Evolutionary conservation across 2,329 filamentous ascomycete genomes (phyloP).

Genomic region (Cladosporium cucumerinum): DNA sequence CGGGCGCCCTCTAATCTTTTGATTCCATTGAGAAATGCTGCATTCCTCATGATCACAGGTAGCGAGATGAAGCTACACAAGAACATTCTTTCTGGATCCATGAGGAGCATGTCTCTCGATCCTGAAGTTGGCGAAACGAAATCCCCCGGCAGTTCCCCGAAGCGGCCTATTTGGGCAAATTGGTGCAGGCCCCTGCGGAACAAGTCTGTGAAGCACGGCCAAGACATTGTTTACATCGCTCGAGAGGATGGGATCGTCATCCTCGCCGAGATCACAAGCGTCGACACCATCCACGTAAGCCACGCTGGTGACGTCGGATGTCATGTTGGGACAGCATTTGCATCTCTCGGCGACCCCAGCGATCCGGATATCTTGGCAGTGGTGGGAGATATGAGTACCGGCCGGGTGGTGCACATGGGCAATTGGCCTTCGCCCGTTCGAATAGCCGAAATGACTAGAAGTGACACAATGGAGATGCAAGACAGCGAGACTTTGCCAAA

Average conservation of each 20-base stretch:
- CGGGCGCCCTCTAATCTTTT: constrained; percentile 36
- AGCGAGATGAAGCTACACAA: constrained; percentile 38
- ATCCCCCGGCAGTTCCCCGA: constrained; percentile 26
- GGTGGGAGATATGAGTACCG: constrained; percentile 73
- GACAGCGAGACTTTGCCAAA: constrained; percentile 62
- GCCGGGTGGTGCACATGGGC: constrained; percentile 39
- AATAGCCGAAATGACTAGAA: constrained; percentile 53
- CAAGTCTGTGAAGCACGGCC: constrained; percentile 57
- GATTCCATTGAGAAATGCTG: constrained; percentile 40
- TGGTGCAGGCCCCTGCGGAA: constrained; percentile 78
- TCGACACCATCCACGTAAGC: constrained; percentile 48
- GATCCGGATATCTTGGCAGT: constrained; percentile 74
- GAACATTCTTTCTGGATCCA: constrained; percentile 41
- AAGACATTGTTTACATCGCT: constrained; percentile 80
- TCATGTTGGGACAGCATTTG: constrained; percentile 78
- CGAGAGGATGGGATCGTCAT: constrained; percentile 82
- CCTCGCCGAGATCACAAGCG: constrained; percentile 64
- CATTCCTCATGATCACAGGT: constrained; percentile 41
- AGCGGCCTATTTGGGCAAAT: constrained; percentile 60
- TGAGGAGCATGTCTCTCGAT: constrained; percentile 18
- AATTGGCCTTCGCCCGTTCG: constrained; percentile 24
- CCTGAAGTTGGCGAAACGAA: not conserved
- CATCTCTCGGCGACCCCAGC: constrained; percentile 60
- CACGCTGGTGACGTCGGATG: constrained; percentile 64
- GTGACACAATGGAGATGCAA: constrained; percentile 42